Evolutionary conservation across 495 filamentous ascomycete species (phyloP), one percentile per base, ranked within the genome.

Genomic region (Barbatosphaeria neglecta): DNA sequence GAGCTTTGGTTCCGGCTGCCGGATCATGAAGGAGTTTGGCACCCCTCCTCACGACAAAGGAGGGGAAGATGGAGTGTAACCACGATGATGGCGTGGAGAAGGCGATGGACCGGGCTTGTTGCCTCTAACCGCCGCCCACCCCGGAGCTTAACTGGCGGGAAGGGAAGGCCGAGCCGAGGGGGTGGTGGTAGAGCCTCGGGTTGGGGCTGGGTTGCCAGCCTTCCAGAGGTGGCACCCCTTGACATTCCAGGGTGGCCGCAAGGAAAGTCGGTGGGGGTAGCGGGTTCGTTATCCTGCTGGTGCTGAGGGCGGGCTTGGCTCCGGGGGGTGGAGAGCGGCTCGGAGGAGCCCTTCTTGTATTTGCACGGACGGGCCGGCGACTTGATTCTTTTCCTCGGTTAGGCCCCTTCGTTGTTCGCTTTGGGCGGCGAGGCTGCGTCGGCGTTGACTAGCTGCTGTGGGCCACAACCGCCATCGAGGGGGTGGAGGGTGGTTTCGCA

Each of bases 1-100:
- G 5, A 75, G 70, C 45, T 53, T 66, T 47, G 62, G 77, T 56
- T 64, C 71, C 37, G 66, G 70, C 51, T 58, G 69, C 24, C 51
- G 54, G 4, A 60, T 53, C 6, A 60, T 31, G 28, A 31, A 11
- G 11, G 28, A 6, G 6, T 31, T 13, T 6, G 28, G 28, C 9
- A 31, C 3, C 4, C 9, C 9, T 31, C 28, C 9, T 31, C 28
- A 31, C 6, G 28, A 31, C 9, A 31, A 13, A 31, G 6, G 28
- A 31, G 28, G 28, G 5, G 28, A 31, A 8, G 28, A 13, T 31
- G 28, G 28, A 31, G 28, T 31, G 28, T 6, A 13, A 31, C 4
- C 9, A 11, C 9, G 11, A 31, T 2, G 28, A 31, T 13, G 28
- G 28, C 6, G 28, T 31, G 9, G 28, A 31, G 28, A 31, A 13